Conservation (phyloP, 2,329 filamentous ascomycete species). For the Taxawa tesnikishii region DNA sequence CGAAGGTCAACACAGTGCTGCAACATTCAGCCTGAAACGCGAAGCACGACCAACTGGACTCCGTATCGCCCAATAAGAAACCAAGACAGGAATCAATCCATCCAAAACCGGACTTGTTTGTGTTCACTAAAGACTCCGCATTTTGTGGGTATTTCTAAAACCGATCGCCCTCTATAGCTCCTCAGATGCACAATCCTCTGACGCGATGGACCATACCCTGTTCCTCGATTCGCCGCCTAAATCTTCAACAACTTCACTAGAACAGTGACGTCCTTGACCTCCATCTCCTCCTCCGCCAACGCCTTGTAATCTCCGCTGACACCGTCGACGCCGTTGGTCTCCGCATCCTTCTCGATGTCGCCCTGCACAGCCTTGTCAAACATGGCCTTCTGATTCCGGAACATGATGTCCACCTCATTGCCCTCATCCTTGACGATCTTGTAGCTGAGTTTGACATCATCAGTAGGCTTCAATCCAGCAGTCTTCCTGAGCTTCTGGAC, state of each 20-base stretch:
- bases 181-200: not conserved
- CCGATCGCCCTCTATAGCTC: not conserved
- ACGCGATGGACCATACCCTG: not conserved
- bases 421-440: conserved; percentile 47
- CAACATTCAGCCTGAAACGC: too few species aligned
- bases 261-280: conserved; percentile 67
- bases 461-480: conserved; percentile 77
- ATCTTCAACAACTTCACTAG: conserved; percentile 60
- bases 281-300: conserved; percentile 70
- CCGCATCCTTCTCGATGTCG: conserved; percentile 18
- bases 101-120: not conserved
- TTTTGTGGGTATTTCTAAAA: not conserved
- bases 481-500: conserved; percentile 91
- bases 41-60: too few species aligned
- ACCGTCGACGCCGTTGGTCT: conserved; percentile 40
- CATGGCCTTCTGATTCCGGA: conserved; percentile 18
- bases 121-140: too few species aligned
- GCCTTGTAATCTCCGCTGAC: conserved; percentile 1
- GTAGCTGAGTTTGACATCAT: conserved; percentile 95
- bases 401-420: conserved; percentile 21
- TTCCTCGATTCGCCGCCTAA: conserved; percentile 31
- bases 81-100: not conserved
- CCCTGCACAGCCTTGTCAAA: conserved; percentile 21
- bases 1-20: too few species aligned
- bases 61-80: too few species aligned